phyloP scores from a whole-genome alignment of 2,329 filamentous ascomycete species.

The Lachnellula cervina region DNA sequence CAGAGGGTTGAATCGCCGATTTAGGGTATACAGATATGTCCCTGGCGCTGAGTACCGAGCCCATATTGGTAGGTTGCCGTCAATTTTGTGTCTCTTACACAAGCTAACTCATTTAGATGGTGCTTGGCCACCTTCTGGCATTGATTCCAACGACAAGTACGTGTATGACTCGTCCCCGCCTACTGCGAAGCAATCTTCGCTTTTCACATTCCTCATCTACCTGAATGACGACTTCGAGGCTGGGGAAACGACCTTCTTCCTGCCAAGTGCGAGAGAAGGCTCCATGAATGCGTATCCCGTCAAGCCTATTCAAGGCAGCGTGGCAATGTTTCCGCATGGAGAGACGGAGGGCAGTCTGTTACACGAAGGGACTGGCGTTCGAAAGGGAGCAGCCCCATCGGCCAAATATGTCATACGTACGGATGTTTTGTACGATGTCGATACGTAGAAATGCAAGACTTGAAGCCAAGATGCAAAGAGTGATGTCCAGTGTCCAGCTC shows the following conservation, averaged over 20 bases:
- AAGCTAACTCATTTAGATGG: constrained; percentile 43
- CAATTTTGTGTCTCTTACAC: neutral
- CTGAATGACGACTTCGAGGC: constrained; percentile 68
- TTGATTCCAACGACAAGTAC: constrained; percentile 46
- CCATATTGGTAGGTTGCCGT: constrained; percentile 50
- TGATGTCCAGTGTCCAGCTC: neutral
- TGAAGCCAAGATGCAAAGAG: neutral
- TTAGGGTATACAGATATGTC: constrained; percentile 68
- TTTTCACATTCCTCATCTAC: constrained; percentile 67
- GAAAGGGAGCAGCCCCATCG: constrained; percentile 49
- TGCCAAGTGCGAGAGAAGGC: constrained; percentile 59
- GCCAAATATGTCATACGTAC: constrained; percentile 68
- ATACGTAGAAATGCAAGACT: constrained; percentile 11
- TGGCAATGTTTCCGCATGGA: constrained; percentile 66
- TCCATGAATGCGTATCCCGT: constrained; percentile 65
- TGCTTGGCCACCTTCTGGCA: constrained; percentile 67
- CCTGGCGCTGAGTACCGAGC: constrained; percentile 67
- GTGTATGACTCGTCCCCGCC: constrained; percentile 62
- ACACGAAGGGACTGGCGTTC: constrained; percentile 67
- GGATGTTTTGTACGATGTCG: constrained; percentile 65
- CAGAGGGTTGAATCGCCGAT: constrained; percentile 62
- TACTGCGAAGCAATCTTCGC: constrained; percentile 56
- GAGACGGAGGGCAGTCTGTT: constrained; percentile 60
- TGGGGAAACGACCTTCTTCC: constrained; percentile 67
- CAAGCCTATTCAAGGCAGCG: constrained; percentile 62